These are phyloP conservation scores for Wallemia mellicola DNA, from an alignment of 1,284 basidiomycete genomes.

Conservation along the genomic window DNA sequence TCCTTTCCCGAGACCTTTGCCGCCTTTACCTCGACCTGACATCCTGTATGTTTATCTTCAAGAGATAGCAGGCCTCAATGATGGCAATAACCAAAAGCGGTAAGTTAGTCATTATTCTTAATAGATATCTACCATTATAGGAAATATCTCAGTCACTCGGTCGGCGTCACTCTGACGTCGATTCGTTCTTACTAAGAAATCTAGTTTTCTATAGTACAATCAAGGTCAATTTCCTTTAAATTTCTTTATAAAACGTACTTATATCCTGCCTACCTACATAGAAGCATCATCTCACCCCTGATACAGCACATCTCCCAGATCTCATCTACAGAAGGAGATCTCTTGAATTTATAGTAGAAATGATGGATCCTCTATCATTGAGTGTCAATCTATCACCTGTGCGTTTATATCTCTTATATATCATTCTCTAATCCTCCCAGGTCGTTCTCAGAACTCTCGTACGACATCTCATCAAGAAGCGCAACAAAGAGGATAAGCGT, in stretches of 20 bases:
- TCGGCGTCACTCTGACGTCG: background rate
- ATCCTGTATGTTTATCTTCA: conserved; percentile 14
- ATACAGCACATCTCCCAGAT: too few species aligned
- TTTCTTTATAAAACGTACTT: too few species aligned
- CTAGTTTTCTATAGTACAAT: too few species aligned
- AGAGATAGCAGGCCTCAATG: background rate
- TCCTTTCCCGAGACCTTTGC: conserved; percentile 43
- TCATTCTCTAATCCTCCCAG: too few species aligned
- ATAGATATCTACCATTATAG: too few species aligned
- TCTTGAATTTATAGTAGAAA: background rate
- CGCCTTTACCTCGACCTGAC: conserved; percentile 49
- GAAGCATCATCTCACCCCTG: background rate
- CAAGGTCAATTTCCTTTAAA: too few species aligned
- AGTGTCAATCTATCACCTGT: background rate
- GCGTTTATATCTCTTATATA: too few species aligned
- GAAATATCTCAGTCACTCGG: too few species aligned
- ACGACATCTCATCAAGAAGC: background rate
- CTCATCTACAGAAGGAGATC: background rate
- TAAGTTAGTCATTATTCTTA: too few species aligned
- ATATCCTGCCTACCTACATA: too few species aligned
- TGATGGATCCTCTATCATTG: background rate
- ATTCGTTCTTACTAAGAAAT: too few species aligned
- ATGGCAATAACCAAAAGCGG: too few species aligned
- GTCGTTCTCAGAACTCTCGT: background rate
- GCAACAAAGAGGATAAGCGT: background rate